Percentiles rank a stretch among this genome's conserved stretches.
Conservation (phyloP, 2,329 filamentous ascomycete species). For the Amylocarpus encephaloides region DNA sequence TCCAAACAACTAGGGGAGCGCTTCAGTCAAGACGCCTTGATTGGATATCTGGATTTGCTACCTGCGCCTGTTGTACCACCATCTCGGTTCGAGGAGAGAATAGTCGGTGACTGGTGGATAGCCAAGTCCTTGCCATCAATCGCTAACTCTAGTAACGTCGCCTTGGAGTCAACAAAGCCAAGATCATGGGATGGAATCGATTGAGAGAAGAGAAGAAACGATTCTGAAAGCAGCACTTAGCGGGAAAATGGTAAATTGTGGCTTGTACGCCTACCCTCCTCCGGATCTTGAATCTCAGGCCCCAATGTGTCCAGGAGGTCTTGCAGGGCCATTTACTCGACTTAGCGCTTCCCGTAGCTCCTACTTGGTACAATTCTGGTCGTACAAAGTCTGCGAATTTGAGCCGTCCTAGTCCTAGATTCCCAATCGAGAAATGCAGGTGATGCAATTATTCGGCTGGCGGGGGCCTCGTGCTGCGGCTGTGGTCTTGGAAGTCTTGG, state of each 20-base stretch:
- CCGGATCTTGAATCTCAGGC: constrained; percentile 47
- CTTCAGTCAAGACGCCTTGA: constrained; percentile 9
- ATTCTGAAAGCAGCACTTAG: constrained; percentile 51
- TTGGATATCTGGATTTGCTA: constrained; percentile 27
- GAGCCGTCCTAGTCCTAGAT: too few species aligned
- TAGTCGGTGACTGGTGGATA: constrained; percentile 75
- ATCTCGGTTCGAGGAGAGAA: constrained; percentile 70
- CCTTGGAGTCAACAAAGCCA: constrained; percentile 74
- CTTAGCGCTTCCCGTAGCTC: too few species aligned
- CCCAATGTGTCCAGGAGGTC: constrained; percentile 39
- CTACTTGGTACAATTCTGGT: too few species aligned
- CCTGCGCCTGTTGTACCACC: constrained; percentile 69
- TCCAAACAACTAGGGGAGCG: constrained; percentile 68
- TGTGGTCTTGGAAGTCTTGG: too few species aligned
- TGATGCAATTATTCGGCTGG: too few species aligned
- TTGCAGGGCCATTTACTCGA: constrained; percentile 26
- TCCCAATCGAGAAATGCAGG: too few species aligned
- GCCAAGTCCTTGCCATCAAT: constrained; percentile 65
- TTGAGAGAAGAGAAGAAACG: constrained; percentile 79
- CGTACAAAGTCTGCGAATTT: too few species aligned
- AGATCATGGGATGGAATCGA: constrained; percentile 68
- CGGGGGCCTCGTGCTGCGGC: too few species aligned
- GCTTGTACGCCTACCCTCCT: constrained; percentile 47
- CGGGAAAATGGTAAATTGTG: background rate
- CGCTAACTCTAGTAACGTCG: constrained; percentile 57